phyloP scores from a whole-genome alignment of 1,284 basidiomycete species.

The Boletus smithii region DNA sequence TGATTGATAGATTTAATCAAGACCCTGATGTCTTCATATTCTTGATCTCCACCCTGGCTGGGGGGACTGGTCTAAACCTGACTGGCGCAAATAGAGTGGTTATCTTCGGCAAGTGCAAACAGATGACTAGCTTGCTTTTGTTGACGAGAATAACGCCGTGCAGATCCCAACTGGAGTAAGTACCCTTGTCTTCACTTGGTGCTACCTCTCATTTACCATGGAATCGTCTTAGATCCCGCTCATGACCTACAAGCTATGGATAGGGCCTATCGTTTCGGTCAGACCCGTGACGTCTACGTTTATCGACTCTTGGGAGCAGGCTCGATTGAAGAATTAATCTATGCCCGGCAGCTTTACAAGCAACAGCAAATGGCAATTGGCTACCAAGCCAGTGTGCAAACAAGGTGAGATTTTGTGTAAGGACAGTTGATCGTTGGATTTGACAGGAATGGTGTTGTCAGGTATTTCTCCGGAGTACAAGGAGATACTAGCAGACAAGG shows the following conservation, averaged over 20 bases:
- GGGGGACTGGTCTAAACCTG: conserved; percentile 73
- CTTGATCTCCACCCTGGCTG: conserved; percentile 75
- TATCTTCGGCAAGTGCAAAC: conserved; percentile 62
- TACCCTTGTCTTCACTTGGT: conserved; percentile 7
- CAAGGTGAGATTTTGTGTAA: conserved; percentile 44
- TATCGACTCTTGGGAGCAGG: conserved; percentile 83
- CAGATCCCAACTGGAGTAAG: conserved; percentile 88
- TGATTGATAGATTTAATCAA: conserved; percentile 80
- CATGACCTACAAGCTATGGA: conserved; percentile 89
- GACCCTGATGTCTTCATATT: conserved; percentile 74
- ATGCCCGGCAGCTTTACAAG: conserved; percentile 84
- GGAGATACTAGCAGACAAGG: conserved; percentile 71
- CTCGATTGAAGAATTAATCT: conserved; percentile 83
- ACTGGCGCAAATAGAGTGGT: conserved; percentile 82
- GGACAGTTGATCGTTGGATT: neutral
- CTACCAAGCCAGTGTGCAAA: conserved; percentile 78
- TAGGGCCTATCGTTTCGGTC: conserved; percentile 84
- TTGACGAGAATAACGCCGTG: conserved; percentile 3
- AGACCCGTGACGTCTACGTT: conserved; percentile 82
- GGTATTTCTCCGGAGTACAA: conserved; percentile 80
- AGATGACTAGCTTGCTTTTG: neutral
- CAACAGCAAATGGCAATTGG: conserved; percentile 88
- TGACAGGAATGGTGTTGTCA: conserved; percentile 24
- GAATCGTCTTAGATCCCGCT: conserved; percentile 60
- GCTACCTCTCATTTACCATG: conserved; percentile 1